Evolutionary conservation across 495 filamentous ascomycete species (phyloP).

Genomic region (Hypoxylon lienhwacheense): DNA sequence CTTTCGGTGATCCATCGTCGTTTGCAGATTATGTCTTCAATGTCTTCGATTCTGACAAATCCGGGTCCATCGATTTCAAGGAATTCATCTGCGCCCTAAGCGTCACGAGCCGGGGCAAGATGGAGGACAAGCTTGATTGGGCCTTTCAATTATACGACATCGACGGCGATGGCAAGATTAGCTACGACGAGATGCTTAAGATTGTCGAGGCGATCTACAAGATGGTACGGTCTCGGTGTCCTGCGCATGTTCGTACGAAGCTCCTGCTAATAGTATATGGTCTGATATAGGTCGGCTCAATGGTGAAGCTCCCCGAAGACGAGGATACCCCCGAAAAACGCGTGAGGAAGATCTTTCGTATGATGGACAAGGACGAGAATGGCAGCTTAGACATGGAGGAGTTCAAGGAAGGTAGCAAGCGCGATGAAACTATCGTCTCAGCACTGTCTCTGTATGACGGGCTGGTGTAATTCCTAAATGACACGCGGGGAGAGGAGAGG

Average conservation of each 20-base stretch:
- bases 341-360: constrained; percentile 95
- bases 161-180: constrained; percentile 97
- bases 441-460: constrained; percentile 96
- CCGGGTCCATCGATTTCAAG: constrained; percentile 97
- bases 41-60: constrained; percentile 96
- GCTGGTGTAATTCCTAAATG: constrained; percentile 66
- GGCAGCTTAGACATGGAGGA: constrained; percentile 89
- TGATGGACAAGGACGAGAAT: constrained; percentile 99
- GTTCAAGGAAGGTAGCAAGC: constrained; percentile 98
- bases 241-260: neutral
- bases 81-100: constrained; percentile 98
- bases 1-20: constrained; percentile 92
- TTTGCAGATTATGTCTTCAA: constrained; percentile 99
- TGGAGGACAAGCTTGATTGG: constrained; percentile 99
- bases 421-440: constrained; percentile 98
- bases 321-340: constrained; percentile 99
- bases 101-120: constrained; percentile 94
- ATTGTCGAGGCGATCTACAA: constrained; percentile 99
- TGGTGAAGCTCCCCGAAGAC: constrained; percentile 98
- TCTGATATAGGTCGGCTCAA: constrained; percentile 78
- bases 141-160: constrained; percentile 99
- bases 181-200: constrained; percentile 96
- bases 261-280: constrained; percentile 21
- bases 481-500: neutral
- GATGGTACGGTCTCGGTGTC: constrained; percentile 66